A percentile compares a stretch with the other conserved stretches of the same genome.
These are phyloP conservation scores for Ceratobasidium papillatum DNA, from an alignment of 1,284 basidiomycete genomes.

Conservation along the genomic window DNA sequence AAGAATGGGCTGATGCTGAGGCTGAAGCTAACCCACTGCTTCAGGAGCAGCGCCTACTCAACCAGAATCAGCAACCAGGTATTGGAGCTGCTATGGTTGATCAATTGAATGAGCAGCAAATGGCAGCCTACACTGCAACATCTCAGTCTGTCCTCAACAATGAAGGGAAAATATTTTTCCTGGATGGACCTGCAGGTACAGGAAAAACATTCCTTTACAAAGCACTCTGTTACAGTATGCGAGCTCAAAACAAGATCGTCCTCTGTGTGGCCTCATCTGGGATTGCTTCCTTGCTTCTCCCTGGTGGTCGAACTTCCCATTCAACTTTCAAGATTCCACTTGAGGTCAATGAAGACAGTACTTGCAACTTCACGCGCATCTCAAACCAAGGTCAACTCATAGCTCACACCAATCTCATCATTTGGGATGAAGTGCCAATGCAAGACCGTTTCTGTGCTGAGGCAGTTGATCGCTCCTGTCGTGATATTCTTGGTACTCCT, in stretches of 20 bases:
- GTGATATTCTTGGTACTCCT: conserved; percentile 48
- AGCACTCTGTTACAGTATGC: conserved; percentile 52
- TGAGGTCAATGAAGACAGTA: conserved; percentile 48
- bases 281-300: conserved; percentile 57
- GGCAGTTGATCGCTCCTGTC: conserved; percentile 51
- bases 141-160: conserved; percentile 48
- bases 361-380: conserved; percentile 48
- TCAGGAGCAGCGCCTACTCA: conserved; percentile 54
- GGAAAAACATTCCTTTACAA: conserved; percentile 63
- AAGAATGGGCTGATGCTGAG: no score
- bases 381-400: conserved; percentile 50
- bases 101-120: conserved; percentile 55
- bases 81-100: conserved; percentile 43
- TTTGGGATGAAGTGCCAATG: conserved; percentile 56
- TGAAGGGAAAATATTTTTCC: conserved; percentile 54
- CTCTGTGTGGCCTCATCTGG: conserved; percentile 60
- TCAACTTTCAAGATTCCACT: conserved; percentile 59
- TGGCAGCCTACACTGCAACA: conserved; percentile 52
- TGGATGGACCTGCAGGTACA: conserved; percentile 59
- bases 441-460: conserved; percentile 52
- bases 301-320: conserved; percentile 57
- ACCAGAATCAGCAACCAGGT: conserved; percentile 46
- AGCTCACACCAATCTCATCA: conserved; percentile 49
- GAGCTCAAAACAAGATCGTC: conserved; percentile 50
- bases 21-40: conserved; percentile 56